Evolutionary conservation across 2,329 filamentous ascomycete species (phyloP), one percentile per base, ranked within the genome.

Genomic region (Stagonosporopsis vannaccii): DNA sequence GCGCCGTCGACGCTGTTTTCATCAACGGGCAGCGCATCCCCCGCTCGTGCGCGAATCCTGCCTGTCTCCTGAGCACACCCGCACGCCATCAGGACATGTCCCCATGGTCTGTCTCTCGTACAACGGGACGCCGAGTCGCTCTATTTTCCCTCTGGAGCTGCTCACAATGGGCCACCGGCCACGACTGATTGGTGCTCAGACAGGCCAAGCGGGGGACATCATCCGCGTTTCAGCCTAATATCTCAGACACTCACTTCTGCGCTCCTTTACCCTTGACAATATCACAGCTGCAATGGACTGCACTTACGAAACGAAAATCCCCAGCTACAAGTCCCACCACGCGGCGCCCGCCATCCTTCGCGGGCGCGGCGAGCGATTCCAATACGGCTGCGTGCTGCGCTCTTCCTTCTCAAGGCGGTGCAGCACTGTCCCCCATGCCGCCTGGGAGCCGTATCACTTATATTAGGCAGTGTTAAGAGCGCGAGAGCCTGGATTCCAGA

Each of bases 181-280:
- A 30, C 28, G 9, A 9, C 28, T 30, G 9, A 5, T 30, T 3
- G 28, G 11, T n/a, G 30, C 19, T 23, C 17, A 6, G 28, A 19
- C n/a, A 13, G 19, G 5, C 8, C 17, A 47, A 37, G 53, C 42
- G 23, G 9, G 32, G 15, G 6, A 7, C 8, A 33, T 22, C 25
- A 55, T 26, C 54, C 52, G 48, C 22, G 66, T 69, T 69, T 69
- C 66, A 69, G 66, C 60, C 63, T 62, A 42, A 51, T 40, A 58
- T 47, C 63, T 67, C 63, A 64, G 57, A 69, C 66, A 63, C 58
- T 49, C 43, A 55, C 49, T 50, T 50, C 51, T 50, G 50, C 57
- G 49, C 42, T 44, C 47, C n/a, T 52, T 52, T 41, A 51, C 39
- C 49, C 56, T 49, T 44, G 58, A 53, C 62, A 63, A 61, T 57